Evolutionary conservation across 495 filamentous ascomycete genomes (phyloP), one percentile per base, ranked within the genome.

Genomic region (Neurospora tetrasperma): DNA sequence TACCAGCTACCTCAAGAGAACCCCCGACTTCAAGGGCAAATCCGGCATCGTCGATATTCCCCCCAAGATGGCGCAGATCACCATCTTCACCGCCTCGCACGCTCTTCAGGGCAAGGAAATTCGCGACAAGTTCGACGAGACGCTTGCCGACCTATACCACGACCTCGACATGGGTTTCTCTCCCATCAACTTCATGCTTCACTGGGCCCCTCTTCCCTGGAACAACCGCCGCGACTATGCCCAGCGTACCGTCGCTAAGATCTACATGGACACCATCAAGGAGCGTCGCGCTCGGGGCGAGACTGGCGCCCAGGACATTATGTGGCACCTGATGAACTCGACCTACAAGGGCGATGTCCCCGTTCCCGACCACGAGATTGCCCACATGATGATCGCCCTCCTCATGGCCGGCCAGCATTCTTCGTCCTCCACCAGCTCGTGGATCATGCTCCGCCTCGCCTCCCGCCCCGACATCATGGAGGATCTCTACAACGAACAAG

Each of bases 371-470:
- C 86, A 90, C 74, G 92, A 96, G 75, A 88, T 95, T 44, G 93
- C 93, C 8, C 93, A 95, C 79, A 94, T 96, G 88, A 94, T 96
- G 91, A 96, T 96, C 78, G 92, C 93, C 0, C 87, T 96, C 35
- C 85, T 96, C 10, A 94, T 96, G 93, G 93, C 92, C 41, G 93
- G 93, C 72, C 93, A 96, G 78, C 93, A 96, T 84, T 94, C 92
- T 1, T 94, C 92, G 4, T 93, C 93, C 48, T 91, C 92, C 8
- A 93, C 91, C 66, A 90, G 88, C 78, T 85, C 91, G 40, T 96
- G 92, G 92, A 92, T 94, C 76, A 87, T 95, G 83, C 86, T 94
- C 18, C 90, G 91, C 42, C 88, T 95, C 9, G 92, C 93, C 39
- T 88, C 90, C 8, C 82, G 90, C 35, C 93, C 93, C 4, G 85